phyloP scores from a whole-genome alignment of 2,329 filamentous ascomycete genomes.

The Colletotrichum euphorbiae region DNA sequence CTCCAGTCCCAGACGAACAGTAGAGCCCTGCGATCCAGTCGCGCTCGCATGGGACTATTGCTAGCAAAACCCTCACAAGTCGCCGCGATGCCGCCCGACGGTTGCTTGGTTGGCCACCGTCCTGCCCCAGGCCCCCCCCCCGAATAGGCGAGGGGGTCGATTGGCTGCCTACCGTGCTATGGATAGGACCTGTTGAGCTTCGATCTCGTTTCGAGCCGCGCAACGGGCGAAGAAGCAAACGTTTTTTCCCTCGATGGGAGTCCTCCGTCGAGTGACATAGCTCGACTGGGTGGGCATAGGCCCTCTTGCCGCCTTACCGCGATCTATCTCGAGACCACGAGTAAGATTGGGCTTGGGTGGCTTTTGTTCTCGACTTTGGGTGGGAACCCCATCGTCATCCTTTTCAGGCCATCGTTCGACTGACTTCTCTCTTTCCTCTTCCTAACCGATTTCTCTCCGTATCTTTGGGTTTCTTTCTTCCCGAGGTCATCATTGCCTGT shows the following conservation, averaged over 20 bases:
- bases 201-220: slow-evolving; percentile 28
- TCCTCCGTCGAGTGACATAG: slow-evolving; percentile 32
- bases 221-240: not conserved
- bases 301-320: slow-evolving; percentile 32
- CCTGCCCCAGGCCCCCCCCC: not conserved
- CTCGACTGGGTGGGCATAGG: not conserved
- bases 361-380: slow-evolving; percentile 16
- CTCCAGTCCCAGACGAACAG: slow-evolving; percentile 8
- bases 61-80: slow-evolving; percentile 27
- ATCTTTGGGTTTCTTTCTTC: slow-evolving; percentile 4
- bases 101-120: slow-evolving; percentile 39
- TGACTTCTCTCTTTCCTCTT: slow-evolving; percentile 11
- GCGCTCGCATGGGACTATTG: slow-evolving; percentile 22
- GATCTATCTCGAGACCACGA: slow-evolving; percentile 3
- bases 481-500: slow-evolving; percentile 32
- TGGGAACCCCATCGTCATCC: slow-evolving; percentile 41
- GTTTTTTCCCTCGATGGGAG: not conserved
- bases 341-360: slow-evolving; percentile 30
- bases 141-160: slow-evolving; percentile 16
- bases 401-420: slow-evolving; percentile 33
- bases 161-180: slow-evolving; percentile 23
- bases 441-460: not conserved
- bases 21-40: slow-evolving; percentile 19
- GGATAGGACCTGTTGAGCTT: slow-evolving; percentile 7
- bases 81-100: slow-evolving; percentile 34